Conservation (phyloP, 108 stramenopile genomes). For the Fragilariopsis cylindrus region DNA sequence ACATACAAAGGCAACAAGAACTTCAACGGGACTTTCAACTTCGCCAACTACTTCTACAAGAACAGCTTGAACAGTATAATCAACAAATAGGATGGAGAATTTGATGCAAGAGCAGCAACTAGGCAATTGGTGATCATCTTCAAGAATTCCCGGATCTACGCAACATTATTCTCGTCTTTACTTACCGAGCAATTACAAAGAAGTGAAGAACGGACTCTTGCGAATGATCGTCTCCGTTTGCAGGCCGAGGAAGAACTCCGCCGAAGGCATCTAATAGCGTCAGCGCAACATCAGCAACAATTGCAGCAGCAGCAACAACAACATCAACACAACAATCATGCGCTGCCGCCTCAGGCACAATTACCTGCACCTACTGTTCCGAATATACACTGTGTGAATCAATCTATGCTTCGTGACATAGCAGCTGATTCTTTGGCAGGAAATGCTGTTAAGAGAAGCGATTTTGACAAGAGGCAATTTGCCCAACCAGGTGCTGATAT, state of each 20-base stretch:
- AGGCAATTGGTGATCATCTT: slow-evolving; percentile 38
- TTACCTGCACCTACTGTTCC: not conserved
- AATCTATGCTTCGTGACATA: slow-evolving; percentile 27
- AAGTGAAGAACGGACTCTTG: slow-evolving; percentile 15
- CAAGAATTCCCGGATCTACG: slow-evolving; percentile 43
- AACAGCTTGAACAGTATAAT: slow-evolving; percentile 49
- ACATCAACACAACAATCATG: not conserved
- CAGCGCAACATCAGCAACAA: slow-evolving; percentile 7
- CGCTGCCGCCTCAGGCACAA: slow-evolving; percentile 1
- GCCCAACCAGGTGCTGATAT: slow-evolving; percentile 21
- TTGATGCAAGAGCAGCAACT: slow-evolving; percentile 33
- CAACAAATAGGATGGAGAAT: slow-evolving; percentile 35
- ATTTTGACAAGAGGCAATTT: slow-evolving; percentile 30
- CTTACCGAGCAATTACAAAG: slow-evolving; percentile 31
- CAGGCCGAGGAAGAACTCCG: slow-evolving; percentile 36
- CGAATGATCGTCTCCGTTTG: slow-evolving; percentile 16
- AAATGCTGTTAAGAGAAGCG: slow-evolving; percentile 32
- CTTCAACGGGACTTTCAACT: slow-evolving; percentile 47
- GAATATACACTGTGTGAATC: slow-evolving; percentile 8
- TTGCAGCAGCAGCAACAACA: slow-evolving; percentile 7
- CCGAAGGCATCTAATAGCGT: slow-evolving; percentile 19
- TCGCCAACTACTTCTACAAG: slow-evolving; percentile 48
- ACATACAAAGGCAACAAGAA: slow-evolving; percentile 47
- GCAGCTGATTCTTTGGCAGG: slow-evolving; percentile 36
- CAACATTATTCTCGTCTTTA: slow-evolving; percentile 39